A percentile compares a stretch with the other conserved stretches of the same genome.
phyloP scores from a whole-genome alignment of 371 early-diverging fungal species.

The Choanephora cucurbitarum region DNA sequence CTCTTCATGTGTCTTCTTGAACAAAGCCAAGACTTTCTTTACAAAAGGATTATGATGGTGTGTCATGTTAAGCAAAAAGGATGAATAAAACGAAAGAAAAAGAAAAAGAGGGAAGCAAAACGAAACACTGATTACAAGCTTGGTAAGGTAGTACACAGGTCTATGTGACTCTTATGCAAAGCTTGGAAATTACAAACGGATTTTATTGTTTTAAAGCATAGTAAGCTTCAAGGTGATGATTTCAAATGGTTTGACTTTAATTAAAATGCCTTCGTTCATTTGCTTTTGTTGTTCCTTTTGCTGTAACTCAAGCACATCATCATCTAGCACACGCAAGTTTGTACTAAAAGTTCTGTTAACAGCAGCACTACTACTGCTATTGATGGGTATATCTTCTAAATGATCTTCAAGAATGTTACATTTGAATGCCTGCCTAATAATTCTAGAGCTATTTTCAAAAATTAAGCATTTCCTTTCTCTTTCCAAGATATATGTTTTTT shows the following conservation, averaged over 20 bases:
- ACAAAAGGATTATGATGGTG: conserved; percentile 31
- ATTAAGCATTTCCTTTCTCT: neutral
- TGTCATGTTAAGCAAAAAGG: neutral
- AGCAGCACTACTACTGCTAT: conserved; percentile 11
- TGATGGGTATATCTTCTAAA: conserved; percentile 30
- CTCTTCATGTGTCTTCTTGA: conserved; percentile 44
- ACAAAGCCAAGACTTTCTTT: conserved; percentile 38
- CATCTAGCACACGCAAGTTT: conserved; percentile 40
- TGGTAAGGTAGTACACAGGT: conserved; percentile 18
- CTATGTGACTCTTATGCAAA: conserved; percentile 68
- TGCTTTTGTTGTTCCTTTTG: conserved; percentile 34
- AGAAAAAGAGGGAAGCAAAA: neutral
- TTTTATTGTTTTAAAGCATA: conserved; percentile 29
- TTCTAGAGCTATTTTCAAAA: conserved; percentile 27
- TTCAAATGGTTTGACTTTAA: conserved; percentile 64
- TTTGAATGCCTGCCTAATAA: conserved; percentile 55
- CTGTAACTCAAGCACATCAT: conserved; percentile 39
- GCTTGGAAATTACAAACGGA: too few relatives aligned
- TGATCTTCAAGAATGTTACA: conserved; percentile 83
- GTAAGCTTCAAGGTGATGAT: conserved; percentile 59
- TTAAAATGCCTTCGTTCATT: conserved; percentile 36
- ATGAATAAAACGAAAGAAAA: neutral
- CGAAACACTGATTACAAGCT: too few relatives aligned
- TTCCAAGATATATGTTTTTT: neutral
- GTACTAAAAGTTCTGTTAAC: conserved; percentile 40